Conservation (phyloP, 1,139 yeast species). For the Pichia sp. region DNA sequence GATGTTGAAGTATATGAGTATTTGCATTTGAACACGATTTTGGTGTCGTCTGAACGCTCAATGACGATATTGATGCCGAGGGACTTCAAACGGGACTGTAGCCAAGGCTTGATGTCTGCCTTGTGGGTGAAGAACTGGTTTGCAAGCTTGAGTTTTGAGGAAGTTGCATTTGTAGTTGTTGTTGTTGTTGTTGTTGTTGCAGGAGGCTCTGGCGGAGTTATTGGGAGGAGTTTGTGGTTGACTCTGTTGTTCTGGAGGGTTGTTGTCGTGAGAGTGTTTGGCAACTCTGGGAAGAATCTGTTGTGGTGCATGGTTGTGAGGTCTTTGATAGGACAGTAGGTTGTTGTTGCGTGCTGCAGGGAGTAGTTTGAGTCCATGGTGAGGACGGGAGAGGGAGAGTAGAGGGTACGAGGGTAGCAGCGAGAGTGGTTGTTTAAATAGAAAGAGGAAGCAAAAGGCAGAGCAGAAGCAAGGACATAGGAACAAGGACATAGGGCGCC, state of each 20-base stretch:
- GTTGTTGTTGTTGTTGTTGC: neutral
- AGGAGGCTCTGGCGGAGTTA: too few species aligned
- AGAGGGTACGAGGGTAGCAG: too few species aligned
- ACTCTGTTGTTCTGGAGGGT: conserved; percentile 1
- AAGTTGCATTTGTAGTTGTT: neutral
- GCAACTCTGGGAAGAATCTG: neutral
- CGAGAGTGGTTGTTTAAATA: too few species aligned
- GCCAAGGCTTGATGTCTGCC: conserved; percentile 67
- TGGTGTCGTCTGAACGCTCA: conserved; percentile 66
- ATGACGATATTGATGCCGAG: conserved; percentile 63
- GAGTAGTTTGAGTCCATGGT: neutral
- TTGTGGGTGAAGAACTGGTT: conserved; percentile 38
- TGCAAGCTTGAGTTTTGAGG: conserved; percentile 14
- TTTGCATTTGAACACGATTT: conserved; percentile 70
- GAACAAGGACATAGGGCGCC: too few species aligned
- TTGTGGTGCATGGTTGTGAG: conserved; percentile 2
- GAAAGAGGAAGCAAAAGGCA: too few species aligned
- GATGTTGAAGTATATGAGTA: conserved; percentile 27
- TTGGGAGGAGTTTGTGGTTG: neutral
- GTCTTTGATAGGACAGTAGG: conserved; percentile 10
- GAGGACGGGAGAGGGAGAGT: too few species aligned
- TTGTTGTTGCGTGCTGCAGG: neutral
- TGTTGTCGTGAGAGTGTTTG: conserved; percentile 5
- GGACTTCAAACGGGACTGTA: conserved; percentile 45
- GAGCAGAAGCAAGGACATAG: too few species aligned